A percentile compares a stretch with the other conserved stretches of the same genome.
These are phyloP conservation scores for Linderina pennispora DNA, from an alignment of 192 early-diverging fungal species.

Conservation along the genomic window DNA sequence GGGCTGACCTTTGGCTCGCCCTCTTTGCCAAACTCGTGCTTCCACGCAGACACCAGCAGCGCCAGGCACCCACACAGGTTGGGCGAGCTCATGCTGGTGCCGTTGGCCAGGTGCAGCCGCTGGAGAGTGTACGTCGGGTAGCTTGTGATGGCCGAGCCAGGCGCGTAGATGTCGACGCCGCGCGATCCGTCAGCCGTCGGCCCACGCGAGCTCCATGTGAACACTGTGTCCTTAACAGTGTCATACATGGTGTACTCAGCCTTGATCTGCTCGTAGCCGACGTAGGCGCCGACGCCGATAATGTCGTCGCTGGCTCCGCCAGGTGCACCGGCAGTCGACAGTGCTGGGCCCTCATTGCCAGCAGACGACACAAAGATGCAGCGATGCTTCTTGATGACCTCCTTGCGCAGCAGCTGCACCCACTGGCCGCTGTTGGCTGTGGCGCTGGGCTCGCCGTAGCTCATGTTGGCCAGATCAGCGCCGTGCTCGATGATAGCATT, in stretches of 20 bases:
- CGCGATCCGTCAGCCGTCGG: constrained; percentile 79
- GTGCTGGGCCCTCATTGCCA: constrained; percentile 89
- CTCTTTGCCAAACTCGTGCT: constrained; percentile 36
- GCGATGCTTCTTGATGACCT: constrained; percentile 77
- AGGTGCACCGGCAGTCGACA: constrained; percentile 80
- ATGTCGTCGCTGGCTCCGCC: constrained; percentile 66
- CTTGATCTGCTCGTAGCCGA: constrained; percentile 75
- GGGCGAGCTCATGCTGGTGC: constrained; percentile 92
- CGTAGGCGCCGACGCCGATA: constrained; percentile 92
- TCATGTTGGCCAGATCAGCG: constrained; percentile 78
- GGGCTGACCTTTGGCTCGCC: constrained; percentile 60
- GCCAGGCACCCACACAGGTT: constrained; percentile 85
- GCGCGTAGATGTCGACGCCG: constrained; percentile 77
- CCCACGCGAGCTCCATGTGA: constrained; percentile 87
- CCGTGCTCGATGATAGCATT: constrained; percentile 62
- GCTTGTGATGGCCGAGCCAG: constrained; percentile 89
- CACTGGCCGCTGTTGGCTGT: constrained; percentile 73
- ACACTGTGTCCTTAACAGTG: constrained; percentile 66
- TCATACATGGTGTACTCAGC: constrained; percentile 84
- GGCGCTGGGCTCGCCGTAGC: constrained; percentile 77
- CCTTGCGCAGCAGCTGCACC: constrained; percentile 69
- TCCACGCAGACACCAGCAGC: constrained; percentile 81
- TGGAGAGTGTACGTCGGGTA: constrained; percentile 76
- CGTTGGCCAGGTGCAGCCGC: constrained; percentile 76
- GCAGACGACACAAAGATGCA: constrained; percentile 84